Evolutionary conservation across 768 basidiomycete species (phyloP), one percentile per base, ranked within the genome.

Genomic region (Leccinum subgranulosum): DNA sequence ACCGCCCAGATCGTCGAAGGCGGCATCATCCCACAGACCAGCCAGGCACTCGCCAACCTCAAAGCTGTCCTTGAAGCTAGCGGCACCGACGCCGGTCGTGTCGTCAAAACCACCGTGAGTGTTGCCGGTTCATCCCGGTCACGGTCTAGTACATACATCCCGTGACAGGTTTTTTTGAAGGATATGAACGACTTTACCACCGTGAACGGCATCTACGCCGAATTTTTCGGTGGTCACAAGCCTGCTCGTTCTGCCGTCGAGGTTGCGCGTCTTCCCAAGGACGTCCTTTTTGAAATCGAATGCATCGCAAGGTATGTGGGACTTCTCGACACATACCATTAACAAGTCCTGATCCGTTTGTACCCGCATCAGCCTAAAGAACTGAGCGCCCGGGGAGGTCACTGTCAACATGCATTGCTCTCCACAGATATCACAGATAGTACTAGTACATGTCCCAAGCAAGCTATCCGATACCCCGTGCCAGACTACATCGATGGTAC

Each of bases 181-280:
- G 77, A 83, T 60, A 95, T 98, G 92, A 79, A 91, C 63, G 91
- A 99, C 73, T 98, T 98, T 69, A 84, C 68, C 4, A 76, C 81
- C 41, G 84, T 97, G 66, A 98, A 98, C 72, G 82, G 74, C 15
- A 78, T 94, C 60, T 98, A 97, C 71, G 82, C 83, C 34, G 77
- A 83, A 54, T 88, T 91, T 74, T 98, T 98, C 69, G 94, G 91
- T 10, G 80, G 84, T 31, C 91, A 95, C 76, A 94, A 91, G 73
- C 96, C 97, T 49, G 94, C 97, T 4, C 81, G 97, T 60, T 94
- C 94, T 29, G 85, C 90, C 31, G 92, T 99, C 53, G 93, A 98
- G 76, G 92, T 94, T 31, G 78, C 88, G 33, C 80, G 92, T 47
- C 80, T 98, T 53, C 96, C 96, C 10, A 92, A 88, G 71, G 91